Percentiles rank a stretch among this genome's conserved stretches.
phyloP scores from a whole-genome alignment of 2,329 filamentous ascomycete species.

The Fusarium pseudonygamai region DNA sequence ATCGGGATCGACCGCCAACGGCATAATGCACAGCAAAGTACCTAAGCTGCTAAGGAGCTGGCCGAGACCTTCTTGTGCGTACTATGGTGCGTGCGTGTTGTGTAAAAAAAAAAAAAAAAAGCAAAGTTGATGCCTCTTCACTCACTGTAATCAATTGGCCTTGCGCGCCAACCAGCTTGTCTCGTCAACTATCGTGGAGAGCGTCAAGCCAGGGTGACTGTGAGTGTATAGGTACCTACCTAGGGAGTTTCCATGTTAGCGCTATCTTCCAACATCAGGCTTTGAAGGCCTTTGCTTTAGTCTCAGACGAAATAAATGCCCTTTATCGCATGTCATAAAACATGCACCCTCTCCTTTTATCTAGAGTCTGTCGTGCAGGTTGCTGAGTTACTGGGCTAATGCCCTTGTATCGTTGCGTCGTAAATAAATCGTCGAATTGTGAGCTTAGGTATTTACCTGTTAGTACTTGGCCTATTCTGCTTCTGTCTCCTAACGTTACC shows the following conservation, averaged over 20 bases:
- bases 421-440: not conserved
- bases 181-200: slow-evolving; percentile 16
- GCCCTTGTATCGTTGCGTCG: not conserved
- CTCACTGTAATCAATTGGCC: slow-evolving; percentile 17
- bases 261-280: slow-evolving; percentile 9
- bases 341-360: not conserved
- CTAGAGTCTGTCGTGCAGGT: not conserved
- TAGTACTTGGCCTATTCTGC: not conserved
- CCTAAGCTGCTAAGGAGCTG: not conserved
- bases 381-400: not conserved
- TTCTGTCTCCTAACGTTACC: not conserved
- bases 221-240: not conserved
- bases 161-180: slow-evolving; percentile 33
- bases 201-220: slow-evolving; percentile 9
- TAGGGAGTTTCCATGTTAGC: slow-evolving; percentile 2
- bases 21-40: slow-evolving; percentile 5
- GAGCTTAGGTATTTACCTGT: not conserved
- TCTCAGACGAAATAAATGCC: not conserved
- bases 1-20: slow-evolving; percentile 28
- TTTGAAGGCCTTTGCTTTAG: not conserved
- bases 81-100: not conserved
- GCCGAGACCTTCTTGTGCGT: slow-evolving; percentile 9
- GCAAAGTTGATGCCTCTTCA: slow-evolving; percentile 12
- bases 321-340: not conserved
- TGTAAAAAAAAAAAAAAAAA: slow-evolving; percentile 19